phyloP scores from a whole-genome alignment of 202 grass and related monocot genomes.

The Zoysia matrella region DNA sequence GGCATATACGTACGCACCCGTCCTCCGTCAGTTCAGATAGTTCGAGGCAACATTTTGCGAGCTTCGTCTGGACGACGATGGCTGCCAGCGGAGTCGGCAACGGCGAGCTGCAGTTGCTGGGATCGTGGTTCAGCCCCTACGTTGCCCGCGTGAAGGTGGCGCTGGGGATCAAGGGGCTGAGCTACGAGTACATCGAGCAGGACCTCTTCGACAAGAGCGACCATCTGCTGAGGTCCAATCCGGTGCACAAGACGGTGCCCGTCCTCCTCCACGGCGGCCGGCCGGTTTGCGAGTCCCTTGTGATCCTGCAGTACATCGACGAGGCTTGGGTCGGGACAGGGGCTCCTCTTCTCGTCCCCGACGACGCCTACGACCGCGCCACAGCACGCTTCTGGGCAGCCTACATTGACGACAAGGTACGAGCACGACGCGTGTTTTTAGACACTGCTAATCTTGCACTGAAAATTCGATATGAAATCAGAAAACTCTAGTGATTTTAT shows the following conservation, averaged over 20 bases:
- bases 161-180: conserved; percentile 46
- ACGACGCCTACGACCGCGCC: conserved; percentile 53
- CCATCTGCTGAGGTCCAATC: conserved; percentile 59
- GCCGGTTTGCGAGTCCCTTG: conserved; percentile 60
- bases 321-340: conserved; percentile 29
- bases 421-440: neutral
- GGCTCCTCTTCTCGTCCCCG: conserved; percentile 37
- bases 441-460: neutral
- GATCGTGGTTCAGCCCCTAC: conserved; percentile 48
- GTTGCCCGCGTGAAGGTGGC: conserved; percentile 48
- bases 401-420: conserved; percentile 57
- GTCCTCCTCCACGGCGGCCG: conserved; percentile 58
- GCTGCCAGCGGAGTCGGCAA: conserved; percentile 16
- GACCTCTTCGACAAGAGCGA: conserved; percentile 54
- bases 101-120: conserved; percentile 49
- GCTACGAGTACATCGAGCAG: conserved; percentile 62
- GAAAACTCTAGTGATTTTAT: neutral
- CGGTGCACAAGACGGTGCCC: conserved; percentile 61
- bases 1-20: neutral
- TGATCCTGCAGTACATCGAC: conserved; percentile 62
- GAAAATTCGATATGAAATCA: neutral
- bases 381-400: conserved; percentile 57
- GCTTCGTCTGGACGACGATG: conserved; percentile 3
- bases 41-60: neutral
- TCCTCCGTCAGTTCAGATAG: neutral